phyloP scores from a whole-genome alignment of 208 protist genomes.

The Polymyxa betae region DNA sequence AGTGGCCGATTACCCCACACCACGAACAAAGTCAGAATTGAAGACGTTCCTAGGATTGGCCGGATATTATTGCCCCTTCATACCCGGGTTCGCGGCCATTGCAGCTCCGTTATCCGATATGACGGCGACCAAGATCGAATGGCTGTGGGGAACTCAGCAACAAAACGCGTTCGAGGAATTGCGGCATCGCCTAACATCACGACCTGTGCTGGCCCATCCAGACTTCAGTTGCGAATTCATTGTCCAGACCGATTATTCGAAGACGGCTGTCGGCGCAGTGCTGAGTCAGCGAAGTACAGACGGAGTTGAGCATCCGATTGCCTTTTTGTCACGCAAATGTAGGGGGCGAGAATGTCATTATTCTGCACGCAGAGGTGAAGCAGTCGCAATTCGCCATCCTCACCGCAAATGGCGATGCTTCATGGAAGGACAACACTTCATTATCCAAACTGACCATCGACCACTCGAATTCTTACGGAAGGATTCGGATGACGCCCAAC shows the following conservation, averaged over 20 bases:
- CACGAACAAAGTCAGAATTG: background rate
- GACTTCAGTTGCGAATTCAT: background rate
- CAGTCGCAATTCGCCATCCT: background rate
- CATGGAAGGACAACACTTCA: background rate
- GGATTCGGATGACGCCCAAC: background rate
- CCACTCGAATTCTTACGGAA: background rate
- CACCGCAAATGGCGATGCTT: background rate
- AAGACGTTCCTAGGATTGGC: background rate
- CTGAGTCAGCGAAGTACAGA: background rate
- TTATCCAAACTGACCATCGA: conserved; percentile 21
- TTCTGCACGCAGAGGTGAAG: background rate
- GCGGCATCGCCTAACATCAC: background rate
- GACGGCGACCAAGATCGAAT: background rate
- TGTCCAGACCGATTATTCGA: background rate
- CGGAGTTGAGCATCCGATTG: background rate
- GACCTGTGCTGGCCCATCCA: background rate
- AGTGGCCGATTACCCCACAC: background rate
- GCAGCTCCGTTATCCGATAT: background rate
- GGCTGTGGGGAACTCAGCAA: background rate
- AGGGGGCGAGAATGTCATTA: background rate
- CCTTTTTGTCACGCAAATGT: background rate
- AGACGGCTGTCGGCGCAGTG: background rate
- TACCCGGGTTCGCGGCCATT: background rate
- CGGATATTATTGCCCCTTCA: background rate
- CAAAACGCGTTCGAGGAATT: background rate